phyloP scores from a whole-genome alignment of 2,329 filamentous ascomycete species.

The Sclerotinia subarctica region DNA sequence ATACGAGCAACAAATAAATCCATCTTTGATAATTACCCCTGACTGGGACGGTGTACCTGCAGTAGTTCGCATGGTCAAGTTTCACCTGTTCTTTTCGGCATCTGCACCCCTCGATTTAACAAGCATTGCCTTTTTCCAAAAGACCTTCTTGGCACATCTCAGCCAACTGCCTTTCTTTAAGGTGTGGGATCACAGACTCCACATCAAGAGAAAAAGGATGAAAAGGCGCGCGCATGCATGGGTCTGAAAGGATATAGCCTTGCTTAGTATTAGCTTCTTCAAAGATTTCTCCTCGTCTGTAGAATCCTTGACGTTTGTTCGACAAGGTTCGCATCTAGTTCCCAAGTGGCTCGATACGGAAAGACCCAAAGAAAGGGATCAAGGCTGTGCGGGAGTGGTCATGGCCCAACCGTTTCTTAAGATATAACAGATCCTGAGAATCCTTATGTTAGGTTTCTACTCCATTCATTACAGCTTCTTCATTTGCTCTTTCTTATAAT shows the following conservation, averaged over 20 bases:
- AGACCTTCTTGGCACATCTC: neutral
- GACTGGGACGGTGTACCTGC: constrained; percentile 17
- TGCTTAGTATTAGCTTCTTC: constrained; percentile 14
- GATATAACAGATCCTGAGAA: constrained; percentile 24
- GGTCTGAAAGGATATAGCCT: constrained; percentile 3
- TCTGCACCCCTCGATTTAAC: constrained; percentile 11
- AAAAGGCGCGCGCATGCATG: constrained; percentile 21
- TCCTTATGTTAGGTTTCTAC: constrained; percentile 11
- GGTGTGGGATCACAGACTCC: neutral
- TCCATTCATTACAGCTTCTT: constrained; percentile 15
- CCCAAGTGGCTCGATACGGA: constrained; percentile 14
- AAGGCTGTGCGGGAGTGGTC: constrained; percentile 20
- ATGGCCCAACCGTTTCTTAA: constrained; percentile 18
- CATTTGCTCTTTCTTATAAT: constrained; percentile 20
- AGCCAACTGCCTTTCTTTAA: constrained; percentile 5
- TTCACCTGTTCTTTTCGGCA: constrained; percentile 14
- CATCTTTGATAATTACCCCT: constrained; percentile 4
- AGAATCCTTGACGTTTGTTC: constrained; percentile 7
- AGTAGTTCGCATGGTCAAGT: constrained; percentile 15
- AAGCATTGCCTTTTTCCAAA: constrained; percentile 2
- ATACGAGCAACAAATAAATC: constrained; percentile 3
- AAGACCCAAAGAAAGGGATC: constrained; percentile 5
- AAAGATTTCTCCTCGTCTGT: constrained; percentile 13
- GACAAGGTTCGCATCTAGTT: constrained; percentile 12
- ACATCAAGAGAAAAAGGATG: constrained; percentile 1